Evolutionary conservation across 2,329 filamentous ascomycete genomes (phyloP).

Genomic region (Diaporthe destruens): DNA sequence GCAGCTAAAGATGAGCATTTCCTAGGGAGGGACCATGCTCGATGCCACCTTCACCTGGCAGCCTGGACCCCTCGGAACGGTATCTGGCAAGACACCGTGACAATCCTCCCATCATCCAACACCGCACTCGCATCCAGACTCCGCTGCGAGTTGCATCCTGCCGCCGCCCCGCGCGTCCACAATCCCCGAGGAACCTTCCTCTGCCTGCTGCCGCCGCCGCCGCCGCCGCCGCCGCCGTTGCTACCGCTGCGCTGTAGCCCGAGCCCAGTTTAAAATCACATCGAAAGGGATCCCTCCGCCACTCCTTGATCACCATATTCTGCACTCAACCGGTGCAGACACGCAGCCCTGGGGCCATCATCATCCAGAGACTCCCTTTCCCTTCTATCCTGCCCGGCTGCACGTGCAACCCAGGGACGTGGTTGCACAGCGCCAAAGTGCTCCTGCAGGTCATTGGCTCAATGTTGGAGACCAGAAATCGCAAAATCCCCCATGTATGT

Average conservation of each 20-base stretch:
- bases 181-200: background rate
- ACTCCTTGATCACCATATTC: background rate
- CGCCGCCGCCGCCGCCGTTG: too few relatives aligned
- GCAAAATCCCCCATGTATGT: conserved; percentile 2
- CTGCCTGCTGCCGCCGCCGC: background rate
- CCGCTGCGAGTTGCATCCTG: background rate
- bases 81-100: conserved; percentile 4
- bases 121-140: background rate
- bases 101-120: background rate
- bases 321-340: background rate
- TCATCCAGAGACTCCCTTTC: background rate
- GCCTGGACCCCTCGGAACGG: background rate
- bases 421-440: background rate
- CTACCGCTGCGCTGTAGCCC: background rate
- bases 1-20: conserved; percentile 23
- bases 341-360: background rate
- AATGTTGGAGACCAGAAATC: conserved; percentile 1
- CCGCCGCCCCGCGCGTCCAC: background rate
- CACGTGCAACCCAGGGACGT: background rate
- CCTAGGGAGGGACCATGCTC: conserved; percentile 6
- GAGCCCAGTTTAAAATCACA: background rate
- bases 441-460: conserved; percentile 8
- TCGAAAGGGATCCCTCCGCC: background rate
- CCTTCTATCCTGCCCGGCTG: background rate
- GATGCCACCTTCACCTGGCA: conserved; percentile 18